These are phyloP conservation scores for Aegilops longissima DNA, from an alignment of 176 grass and related monocot genomes.

Conservation along the genomic window DNA sequence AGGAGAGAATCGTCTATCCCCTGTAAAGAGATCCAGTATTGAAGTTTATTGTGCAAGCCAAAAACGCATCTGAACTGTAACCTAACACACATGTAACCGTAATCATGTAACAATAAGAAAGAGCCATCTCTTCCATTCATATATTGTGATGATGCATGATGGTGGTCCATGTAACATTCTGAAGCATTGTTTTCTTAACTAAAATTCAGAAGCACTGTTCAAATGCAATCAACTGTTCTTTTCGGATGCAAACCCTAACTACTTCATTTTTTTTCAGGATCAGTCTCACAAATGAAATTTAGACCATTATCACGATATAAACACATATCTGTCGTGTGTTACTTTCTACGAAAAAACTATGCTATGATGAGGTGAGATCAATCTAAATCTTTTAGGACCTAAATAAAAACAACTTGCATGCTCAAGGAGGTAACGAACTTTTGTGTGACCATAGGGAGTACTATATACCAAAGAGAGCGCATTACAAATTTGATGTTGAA, in stretches of 20 bases:
- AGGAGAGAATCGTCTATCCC: background rate
- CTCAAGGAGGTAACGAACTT: background rate
- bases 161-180: slow-evolving; percentile 12
- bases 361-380: background rate
- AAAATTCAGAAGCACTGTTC: background rate
- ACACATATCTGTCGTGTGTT: no score
- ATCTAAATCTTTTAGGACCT: slow-evolving; percentile 21
- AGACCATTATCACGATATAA: background rate
- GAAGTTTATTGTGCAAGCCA: slow-evolving; percentile 3
- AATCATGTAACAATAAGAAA: background rate
- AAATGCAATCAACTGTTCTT: background rate
- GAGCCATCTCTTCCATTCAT: background rate
- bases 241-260: background rate
- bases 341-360: no score
- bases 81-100: background rate
- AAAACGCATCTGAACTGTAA: background rate
- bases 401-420: background rate
- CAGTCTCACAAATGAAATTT: background rate
- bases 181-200: background rate
- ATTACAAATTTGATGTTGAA: slow-evolving; percentile 22
- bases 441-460: background rate
- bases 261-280: background rate
- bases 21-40: slow-evolving; percentile 44
- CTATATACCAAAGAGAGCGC: slow-evolving; percentile 12
- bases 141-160: background rate